Percentiles rank a stretch among this genome's conserved stretches.
Evolutionary conservation across 169 alveolate genomes (phyloP).

Genomic region (Eimeria mitis): DNA sequence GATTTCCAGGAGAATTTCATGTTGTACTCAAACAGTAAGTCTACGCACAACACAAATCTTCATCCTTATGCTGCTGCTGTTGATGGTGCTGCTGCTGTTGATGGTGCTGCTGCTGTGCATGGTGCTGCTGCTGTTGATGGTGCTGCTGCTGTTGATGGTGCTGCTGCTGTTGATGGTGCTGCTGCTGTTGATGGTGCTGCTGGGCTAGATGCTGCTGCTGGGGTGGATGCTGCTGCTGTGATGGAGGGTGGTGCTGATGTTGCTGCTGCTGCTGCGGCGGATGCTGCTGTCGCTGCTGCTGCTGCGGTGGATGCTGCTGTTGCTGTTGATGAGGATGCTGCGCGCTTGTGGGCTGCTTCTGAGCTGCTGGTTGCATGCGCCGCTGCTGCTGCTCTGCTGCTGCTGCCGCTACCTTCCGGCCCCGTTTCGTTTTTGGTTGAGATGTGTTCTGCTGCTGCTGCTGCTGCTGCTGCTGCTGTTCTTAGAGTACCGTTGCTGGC

Average conservation of each 20-base stretch:
- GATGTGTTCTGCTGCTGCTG: neutral
- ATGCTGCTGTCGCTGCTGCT: too few relatives aligned
- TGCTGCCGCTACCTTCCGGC: too few relatives aligned
- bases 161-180: neutral
- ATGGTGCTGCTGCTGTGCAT: too few relatives aligned
- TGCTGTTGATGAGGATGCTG: neutral
- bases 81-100: neutral
- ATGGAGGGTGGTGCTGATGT: too few relatives aligned
- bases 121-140: neutral
- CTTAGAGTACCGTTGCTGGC: conserved; percentile 65
- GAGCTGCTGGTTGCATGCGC: neutral
- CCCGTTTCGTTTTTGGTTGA: too few relatives aligned
- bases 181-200: too few relatives aligned
- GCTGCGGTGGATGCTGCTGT: too few relatives aligned
- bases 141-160: neutral
- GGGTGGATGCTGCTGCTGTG: too few relatives aligned
- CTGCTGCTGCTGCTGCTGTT: neutral
- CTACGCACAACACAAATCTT: neutral
- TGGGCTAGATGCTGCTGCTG: too few relatives aligned
- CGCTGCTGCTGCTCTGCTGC: neutral
- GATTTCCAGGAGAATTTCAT: conserved; percentile 65
- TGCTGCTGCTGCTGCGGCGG: too few relatives aligned
- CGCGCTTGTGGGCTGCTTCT: neutral
- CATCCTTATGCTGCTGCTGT: neutral
- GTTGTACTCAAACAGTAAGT: conserved; percentile 57